A percentile compares a stretch with the other conserved stretches of the same genome.
Conservation (phyloP, 2,329 filamentous ascomycete genomes). For the Zasmidium angulare region DNA sequence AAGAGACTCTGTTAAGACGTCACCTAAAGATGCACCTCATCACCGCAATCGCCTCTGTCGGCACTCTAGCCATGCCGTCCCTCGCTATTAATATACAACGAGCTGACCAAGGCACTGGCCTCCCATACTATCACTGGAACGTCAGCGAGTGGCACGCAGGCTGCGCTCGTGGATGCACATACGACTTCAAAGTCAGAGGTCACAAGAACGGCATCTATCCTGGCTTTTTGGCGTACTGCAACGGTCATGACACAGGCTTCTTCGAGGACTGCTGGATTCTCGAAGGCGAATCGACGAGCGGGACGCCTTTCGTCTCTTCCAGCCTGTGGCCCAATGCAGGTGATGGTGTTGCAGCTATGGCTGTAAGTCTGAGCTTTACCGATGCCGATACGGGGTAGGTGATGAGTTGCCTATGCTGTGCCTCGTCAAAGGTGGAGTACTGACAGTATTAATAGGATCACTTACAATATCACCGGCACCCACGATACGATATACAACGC, state of each 20-base stretch:
- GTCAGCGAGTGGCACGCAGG: constrained; percentile 12
- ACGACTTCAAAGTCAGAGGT: constrained; percentile 18
- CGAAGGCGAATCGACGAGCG: constrained; percentile 2
- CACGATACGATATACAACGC: constrained; percentile 13
- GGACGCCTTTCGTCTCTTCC: constrained; percentile 7
- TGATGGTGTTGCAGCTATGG: constrained; percentile 7
- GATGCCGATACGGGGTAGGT: constrained; percentile 9
- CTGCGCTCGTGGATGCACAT: constrained; percentile 11
- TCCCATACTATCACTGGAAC: constrained; percentile 11
- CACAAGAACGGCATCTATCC: background rate
- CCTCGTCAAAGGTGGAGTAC: background rate
- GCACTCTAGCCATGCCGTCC: background rate
- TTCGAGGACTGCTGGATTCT: constrained; percentile 12
- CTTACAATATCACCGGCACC: constrained; percentile 10
- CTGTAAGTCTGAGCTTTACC: constrained; percentile 13
- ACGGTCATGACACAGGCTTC: constrained; percentile 12
- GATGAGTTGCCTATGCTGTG: background rate
- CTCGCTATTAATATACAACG: constrained; percentile 2
- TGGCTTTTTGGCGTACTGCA: constrained; percentile 16
- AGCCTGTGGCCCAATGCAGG: background rate
- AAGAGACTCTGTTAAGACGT: background rate
- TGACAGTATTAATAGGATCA: background rate
- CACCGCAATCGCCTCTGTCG: constrained; percentile 2
- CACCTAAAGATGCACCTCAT: constrained; percentile 10
- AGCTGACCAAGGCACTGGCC: background rate